Conservation (phyloP, 768 basidiomycete genomes). For the Mycena sanguinolenta region DNA sequence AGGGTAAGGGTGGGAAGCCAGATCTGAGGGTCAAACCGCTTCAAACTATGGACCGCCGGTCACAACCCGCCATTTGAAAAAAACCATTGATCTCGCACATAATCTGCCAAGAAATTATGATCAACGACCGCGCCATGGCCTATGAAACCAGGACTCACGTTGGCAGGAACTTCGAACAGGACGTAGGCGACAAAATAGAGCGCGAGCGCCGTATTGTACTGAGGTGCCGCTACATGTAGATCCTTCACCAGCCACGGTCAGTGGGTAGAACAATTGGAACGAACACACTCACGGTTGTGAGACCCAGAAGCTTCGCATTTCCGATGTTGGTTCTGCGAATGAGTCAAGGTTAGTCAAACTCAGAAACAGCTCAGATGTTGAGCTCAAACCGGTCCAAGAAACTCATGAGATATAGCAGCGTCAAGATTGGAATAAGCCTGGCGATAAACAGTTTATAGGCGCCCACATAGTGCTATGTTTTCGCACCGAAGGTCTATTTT, state of each 20-base stretch:
- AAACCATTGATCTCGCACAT: conserved; percentile 45
- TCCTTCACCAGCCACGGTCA: conserved; percentile 51
- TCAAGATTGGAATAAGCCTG: conserved; percentile 58
- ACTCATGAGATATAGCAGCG: conserved; percentile 57
- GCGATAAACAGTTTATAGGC: neutral
- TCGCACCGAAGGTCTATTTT: conserved; percentile 59
- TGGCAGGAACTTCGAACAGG: conserved; percentile 71
- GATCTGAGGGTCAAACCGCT: conserved; percentile 68
- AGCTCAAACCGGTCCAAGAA: conserved; percentile 56
- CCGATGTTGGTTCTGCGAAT: conserved; percentile 48
- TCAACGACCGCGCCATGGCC: neutral
- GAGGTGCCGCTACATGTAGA: conserved; percentile 58
- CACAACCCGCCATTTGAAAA: neutral
- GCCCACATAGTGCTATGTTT: neutral
- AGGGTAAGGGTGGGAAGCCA: conserved; percentile 75
- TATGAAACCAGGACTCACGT: conserved; percentile 52
- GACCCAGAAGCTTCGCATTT: conserved; percentile 61
- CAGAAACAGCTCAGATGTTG: neutral
- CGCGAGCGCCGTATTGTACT: conserved; percentile 70
- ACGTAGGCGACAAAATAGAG: conserved; percentile 74
- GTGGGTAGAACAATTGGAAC: neutral
- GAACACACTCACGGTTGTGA: conserved; percentile 54
- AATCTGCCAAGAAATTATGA: conserved; percentile 48
- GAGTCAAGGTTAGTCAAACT: neutral
- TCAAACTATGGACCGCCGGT: conserved; percentile 55